A percentile compares a stretch with the other conserved stretches of the same genome.
These are phyloP conservation scores for Kazachstania sp. DNA, from an alignment of 1,139 yeast genomes.

Conservation along the genomic window DNA sequence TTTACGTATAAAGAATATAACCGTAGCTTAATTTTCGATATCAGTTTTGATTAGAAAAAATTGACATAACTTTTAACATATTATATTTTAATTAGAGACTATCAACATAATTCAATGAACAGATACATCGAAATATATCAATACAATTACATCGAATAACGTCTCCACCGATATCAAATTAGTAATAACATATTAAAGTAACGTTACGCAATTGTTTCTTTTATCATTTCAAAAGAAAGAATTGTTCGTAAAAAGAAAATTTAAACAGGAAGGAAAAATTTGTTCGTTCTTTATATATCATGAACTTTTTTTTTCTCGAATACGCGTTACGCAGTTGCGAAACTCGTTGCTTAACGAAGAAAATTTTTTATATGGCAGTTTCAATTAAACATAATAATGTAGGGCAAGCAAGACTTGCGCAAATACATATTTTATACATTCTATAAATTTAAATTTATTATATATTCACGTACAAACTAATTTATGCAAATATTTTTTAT, in stretches of 20 bases:
- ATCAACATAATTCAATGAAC: not conserved
- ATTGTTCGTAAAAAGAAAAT: not conserved
- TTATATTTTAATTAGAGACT: not conserved
- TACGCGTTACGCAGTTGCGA: no score
- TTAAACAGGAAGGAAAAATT: not conserved
- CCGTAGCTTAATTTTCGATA: conserved; percentile 11
- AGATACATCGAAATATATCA: not conserved
- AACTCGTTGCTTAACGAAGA: no score
- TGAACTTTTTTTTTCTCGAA: no score
- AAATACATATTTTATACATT: no score
- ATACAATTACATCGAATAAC: not conserved
- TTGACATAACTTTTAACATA: not conserved
- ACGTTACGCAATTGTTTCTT: not conserved
- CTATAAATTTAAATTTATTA: not conserved
- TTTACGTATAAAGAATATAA: conserved; percentile 1
- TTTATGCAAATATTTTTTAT: not conserved
- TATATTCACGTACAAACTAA: not conserved
- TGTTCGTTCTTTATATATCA: no score
- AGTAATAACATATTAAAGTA: not conserved
- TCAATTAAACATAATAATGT: no score
- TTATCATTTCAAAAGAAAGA: not conserved
- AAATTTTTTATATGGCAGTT: no score
- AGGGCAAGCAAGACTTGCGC: no score
- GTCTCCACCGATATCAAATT: conserved; percentile 1
- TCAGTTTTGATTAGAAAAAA: conserved; percentile 2